Conservation (phyloP, 2,329 filamentous ascomycete genomes). For the Botrytis aclada region DNA sequence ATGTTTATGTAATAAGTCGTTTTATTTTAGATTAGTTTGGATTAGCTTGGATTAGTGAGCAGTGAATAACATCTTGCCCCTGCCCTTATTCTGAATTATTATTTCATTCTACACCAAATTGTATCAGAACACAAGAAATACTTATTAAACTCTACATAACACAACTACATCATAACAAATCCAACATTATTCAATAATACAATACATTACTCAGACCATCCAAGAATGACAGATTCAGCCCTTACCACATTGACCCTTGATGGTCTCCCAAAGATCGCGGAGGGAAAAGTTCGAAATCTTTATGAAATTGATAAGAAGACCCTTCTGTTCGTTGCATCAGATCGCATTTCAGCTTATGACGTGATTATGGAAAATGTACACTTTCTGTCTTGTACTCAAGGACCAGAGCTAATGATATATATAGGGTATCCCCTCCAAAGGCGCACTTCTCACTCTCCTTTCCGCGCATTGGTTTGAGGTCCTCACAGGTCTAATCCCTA, state of each 20-base stretch:
- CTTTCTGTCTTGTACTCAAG: slow-evolving; percentile 40
- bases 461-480: slow-evolving; percentile 67
- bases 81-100: too few species aligned
- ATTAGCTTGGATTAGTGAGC: too few species aligned
- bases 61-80: too few species aligned
- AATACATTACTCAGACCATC: neutral
- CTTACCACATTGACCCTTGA: slow-evolving; percentile 8
- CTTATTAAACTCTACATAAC: neutral
- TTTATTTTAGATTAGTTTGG: too few species aligned
- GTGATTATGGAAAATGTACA: slow-evolving; percentile 78
- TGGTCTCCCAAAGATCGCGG: slow-evolving; percentile 16
- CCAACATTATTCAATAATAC: neutral
- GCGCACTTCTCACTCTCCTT: slow-evolving; percentile 63
- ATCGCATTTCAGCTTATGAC: slow-evolving; percentile 95
- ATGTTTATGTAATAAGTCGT: too few species aligned
- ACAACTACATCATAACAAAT: neutral
- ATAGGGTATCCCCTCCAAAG: slow-evolving; percentile 67
- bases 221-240: slow-evolving; percentile 11
- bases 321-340: slow-evolving; percentile 79
- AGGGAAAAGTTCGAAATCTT: slow-evolving; percentile 75
- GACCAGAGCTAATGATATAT: slow-evolving; percentile 30
- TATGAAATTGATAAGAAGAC: slow-evolving; percentile 68
- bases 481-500: slow-evolving; percentile 53
- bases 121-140: neutral
- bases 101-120: too few species aligned